These are phyloP conservation scores for Petunia axillaris DNA, from an alignment of 257 asterid species.

Conservation along the genomic window DNA sequence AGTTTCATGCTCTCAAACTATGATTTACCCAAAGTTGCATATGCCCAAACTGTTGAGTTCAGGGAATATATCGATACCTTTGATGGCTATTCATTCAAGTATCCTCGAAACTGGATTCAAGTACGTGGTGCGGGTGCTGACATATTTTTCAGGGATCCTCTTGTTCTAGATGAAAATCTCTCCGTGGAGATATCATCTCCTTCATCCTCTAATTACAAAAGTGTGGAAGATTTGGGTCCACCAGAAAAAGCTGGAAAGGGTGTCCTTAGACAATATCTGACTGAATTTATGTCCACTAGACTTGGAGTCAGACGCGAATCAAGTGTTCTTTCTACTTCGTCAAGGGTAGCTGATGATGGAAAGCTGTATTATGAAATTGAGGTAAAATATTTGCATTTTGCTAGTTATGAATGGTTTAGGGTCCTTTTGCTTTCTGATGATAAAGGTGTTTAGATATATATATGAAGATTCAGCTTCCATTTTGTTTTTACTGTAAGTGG, in stretches of 20 bases:
- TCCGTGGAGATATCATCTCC: slow-evolving; percentile 88
- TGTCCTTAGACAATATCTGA: slow-evolving; percentile 73
- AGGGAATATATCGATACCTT: slow-evolving; percentile 79
- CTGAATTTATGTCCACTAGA: slow-evolving; percentile 97
- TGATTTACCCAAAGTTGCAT: slow-evolving; percentile 38
- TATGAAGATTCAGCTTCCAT: background rate
- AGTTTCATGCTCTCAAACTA: slow-evolving; percentile 54
- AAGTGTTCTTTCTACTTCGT: slow-evolving; percentile 67
- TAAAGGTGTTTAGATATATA: background rate
- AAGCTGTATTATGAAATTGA: slow-evolving; percentile 77
- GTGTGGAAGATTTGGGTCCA: slow-evolving; percentile 85
- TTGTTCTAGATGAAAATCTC: slow-evolving; percentile 85
- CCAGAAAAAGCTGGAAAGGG: slow-evolving; percentile 89
- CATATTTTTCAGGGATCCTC: slow-evolving; percentile 94
- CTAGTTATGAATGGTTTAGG: slow-evolving; percentile 18
- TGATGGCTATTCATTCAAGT: slow-evolving; percentile 82
- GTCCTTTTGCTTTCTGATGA: background rate
- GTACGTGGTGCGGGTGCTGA: slow-evolving; percentile 98
- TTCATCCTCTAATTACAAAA: slow-evolving; percentile 78
- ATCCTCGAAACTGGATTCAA: slow-evolving; percentile 93
- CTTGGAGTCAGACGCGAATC: slow-evolving; percentile 93
- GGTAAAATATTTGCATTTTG: slow-evolving; percentile 46
- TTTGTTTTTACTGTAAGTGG: background rate
- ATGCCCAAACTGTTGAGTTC: slow-evolving; percentile 62
- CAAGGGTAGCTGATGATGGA: slow-evolving; percentile 88